Base-by-base conservation (phyloP, 2,329 filamentous ascomycete genomes). In the Cryphonectria parasitica region DNA sequence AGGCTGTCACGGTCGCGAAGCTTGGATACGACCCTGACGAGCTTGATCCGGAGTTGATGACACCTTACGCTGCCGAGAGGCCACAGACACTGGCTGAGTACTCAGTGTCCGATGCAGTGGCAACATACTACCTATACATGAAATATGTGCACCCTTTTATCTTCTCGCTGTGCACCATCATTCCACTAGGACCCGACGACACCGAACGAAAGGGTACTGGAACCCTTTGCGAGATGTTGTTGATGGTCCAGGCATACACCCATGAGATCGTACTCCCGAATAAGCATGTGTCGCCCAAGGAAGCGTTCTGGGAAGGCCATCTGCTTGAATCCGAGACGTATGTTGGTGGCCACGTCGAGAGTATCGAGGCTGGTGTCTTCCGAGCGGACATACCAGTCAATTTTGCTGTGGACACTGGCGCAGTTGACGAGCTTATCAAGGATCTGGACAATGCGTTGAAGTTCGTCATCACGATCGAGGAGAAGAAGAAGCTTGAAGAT, bases 141-240 rank as follows among this genome's bases (percentile, higher is more conserved):
- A 99, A 99, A 91, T 99, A 99, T 80, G 93, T 99, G n/a, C 96
- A 99, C 80, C 96, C 96, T 3, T 99, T 99, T 84, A 96, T 99
- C 79, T 99, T 99, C 86, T 98, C 97, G 1, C 85, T 99, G 0
- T 99, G 96, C 82, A 99, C 95, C 1, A 98, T 99, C 82, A 86
- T 99, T 79, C 96, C 96, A 0, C 86, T 99, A 1, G 94, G 93
- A 61, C 94, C 95, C 45, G 95, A 99, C 77, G 96, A 98, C 78
- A 93, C 95, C 1, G 81, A 98, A 76, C 89, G 96, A 75, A 99
- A 99, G 80, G 96, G 96, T 79, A 99, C 96, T 0, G 96, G 96
- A 80, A 99, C 96, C 0, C 88, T 99, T n/a, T 99, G 96, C 80
- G 96, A 99, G 83, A 99, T 99, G 96, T 84, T 99, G 79, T 87